These are phyloP conservation scores for Metschnikowia gelsemii DNA, from an alignment of 805 yeast genomes.

Conservation along the genomic window DNA sequence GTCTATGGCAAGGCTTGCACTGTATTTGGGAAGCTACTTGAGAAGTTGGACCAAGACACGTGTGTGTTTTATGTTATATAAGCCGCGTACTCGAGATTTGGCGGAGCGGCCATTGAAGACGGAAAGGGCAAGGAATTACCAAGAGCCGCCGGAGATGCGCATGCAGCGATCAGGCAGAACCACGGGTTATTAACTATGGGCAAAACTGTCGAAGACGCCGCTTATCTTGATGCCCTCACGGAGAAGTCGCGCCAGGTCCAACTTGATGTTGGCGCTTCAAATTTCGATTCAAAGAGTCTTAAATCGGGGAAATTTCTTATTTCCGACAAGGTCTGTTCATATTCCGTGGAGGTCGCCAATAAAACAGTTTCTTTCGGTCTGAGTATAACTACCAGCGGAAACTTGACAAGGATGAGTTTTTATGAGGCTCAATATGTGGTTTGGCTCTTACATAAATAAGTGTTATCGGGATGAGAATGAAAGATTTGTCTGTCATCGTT, in stretches of 20 bases:
- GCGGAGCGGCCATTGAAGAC: slow-evolving; percentile 15
- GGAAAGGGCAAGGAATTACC: slow-evolving; percentile 14
- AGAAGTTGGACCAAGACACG: slow-evolving; percentile 15
- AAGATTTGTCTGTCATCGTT: too few species aligned
- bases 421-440: too few species aligned
- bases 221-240: slow-evolving; percentile 14
- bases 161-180: slow-evolving; percentile 14
- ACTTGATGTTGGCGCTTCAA: slow-evolving; percentile 13
- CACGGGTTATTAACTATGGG: slow-evolving; percentile 18
- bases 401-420: slow-evolving; percentile 9
- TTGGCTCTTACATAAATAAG: too few species aligned
- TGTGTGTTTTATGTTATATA: slow-evolving; percentile 13
- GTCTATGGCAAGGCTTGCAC: slow-evolving; percentile 13
- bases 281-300: neutral
- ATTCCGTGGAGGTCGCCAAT: slow-evolving; percentile 9
- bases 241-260: slow-evolving; percentile 14
- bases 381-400: slow-evolving; percentile 12
- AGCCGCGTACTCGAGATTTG: slow-evolving; percentile 11
- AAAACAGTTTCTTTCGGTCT: slow-evolving; percentile 13
- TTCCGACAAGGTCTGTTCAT: slow-evolving; percentile 12
- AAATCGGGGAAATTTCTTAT: slow-evolving; percentile 2
- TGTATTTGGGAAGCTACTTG: slow-evolving; percentile 10
- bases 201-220: slow-evolving; percentile 16
- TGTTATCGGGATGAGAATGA: too few species aligned
- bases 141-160: slow-evolving; percentile 8